Evolutionary conservation across 1,284 basidiomycete genomes (phyloP), one percentile per base, ranked within the genome.

Genomic region (Leccinum subspadiceum): DNA sequence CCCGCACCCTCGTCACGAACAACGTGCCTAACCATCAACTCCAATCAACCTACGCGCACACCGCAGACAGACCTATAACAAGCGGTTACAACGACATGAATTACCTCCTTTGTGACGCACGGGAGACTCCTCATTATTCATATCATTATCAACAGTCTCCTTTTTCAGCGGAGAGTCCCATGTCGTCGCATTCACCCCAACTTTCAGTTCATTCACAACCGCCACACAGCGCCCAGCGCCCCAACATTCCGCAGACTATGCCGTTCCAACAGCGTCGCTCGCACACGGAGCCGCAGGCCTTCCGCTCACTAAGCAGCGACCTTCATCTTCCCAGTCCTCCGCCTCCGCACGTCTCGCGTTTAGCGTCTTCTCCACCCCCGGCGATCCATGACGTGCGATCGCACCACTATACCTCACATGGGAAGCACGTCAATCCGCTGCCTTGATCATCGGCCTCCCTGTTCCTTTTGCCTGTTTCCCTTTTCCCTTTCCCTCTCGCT

Each of bases 381-480:
- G 59, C 64, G 61, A 73, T 74, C 59, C 74, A 76, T 63, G 71
- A 75, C 52, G 66, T 74, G 64, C 74, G 71, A 62, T 68, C 74
- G 56, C 74, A 75, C 41, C 41, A 44, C 31, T 73, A 73, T 74
- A 70, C 73, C 66, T 58, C 73, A 60, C 74, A 75, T 46, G 74
- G 72, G 60, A 76, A 75, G 57, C 74, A 76, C 59, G 71, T 75
- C 63, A 76, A 75, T 62, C 73, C 72, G 54, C 61, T 73, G 53
- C 71, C 74, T 67, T 73, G 73, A 76, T 71, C 58, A 54, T 67
- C 65, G 61, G 56, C 56, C 54, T 57, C 39, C 56, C 59, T 60
- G 52, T 62, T 62, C 52, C 55, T 60, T 59, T 57, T 52, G 53
- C 62, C 65, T 56, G 58, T 50, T 33, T 20, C 50, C 26, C n/a